These are phyloP conservation scores for Paraglomus brasilianum DNA, from an alignment of 192 early-diverging fungal species.

Conservation along the genomic window DNA sequence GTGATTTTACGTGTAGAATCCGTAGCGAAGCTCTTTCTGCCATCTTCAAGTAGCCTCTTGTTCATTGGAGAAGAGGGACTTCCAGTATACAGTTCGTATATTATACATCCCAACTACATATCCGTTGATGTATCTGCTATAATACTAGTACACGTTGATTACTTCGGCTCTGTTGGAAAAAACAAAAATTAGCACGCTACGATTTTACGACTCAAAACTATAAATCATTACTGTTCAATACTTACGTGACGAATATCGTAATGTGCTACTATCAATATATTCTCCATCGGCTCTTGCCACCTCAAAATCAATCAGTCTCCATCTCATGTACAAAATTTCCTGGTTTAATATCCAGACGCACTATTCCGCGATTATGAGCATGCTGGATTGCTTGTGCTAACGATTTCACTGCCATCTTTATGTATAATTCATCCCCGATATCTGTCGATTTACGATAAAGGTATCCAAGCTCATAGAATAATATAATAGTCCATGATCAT, in stretches of 20 bases:
- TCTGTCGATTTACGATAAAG: neutral
- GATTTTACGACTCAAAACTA: no score
- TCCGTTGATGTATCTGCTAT: no score
- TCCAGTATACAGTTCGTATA: no score
- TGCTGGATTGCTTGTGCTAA: conserved; percentile 20
- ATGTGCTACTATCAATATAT: conserved; percentile 51
- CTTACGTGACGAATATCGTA: conserved; percentile 48
- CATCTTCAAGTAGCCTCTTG: no score
- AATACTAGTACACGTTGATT: no score
- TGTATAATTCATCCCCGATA: neutral
- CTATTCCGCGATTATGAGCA: conserved; percentile 9
- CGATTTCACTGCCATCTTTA: conserved; percentile 7
- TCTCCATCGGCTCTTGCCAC: conserved; percentile 48
- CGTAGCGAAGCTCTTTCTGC: no score
- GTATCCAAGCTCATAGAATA: neutral
- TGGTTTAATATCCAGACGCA: conserved; percentile 24
- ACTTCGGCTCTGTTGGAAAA: no score
- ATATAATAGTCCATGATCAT: neutral
- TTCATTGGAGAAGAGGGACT: no score
- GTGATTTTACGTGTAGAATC: no score
- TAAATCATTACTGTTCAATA: no score
- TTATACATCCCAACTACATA: no score
- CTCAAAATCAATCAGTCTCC: conserved; percentile 58
- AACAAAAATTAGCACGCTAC: no score
- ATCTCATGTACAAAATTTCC: conserved; percentile 29